These are phyloP conservation scores for Hypoxylon trugodes DNA, from an alignment of 495 filamentous ascomycete species.

Conservation along the genomic window DNA sequence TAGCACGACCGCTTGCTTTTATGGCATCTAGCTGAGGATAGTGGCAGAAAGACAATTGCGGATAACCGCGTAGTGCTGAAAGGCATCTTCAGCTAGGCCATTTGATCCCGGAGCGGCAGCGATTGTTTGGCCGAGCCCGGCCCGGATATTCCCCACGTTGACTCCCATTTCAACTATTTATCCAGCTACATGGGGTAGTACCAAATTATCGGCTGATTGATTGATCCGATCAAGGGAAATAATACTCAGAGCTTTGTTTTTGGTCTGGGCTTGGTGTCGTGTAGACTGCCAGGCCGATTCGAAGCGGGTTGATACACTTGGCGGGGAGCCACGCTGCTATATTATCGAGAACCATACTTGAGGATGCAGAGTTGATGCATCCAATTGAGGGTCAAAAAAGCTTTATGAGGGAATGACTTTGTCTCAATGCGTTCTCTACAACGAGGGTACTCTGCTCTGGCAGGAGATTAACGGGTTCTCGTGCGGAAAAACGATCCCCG, in stretches of 20 bases:
- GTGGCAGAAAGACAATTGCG: conserved; percentile 37
- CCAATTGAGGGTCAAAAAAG: too few relatives aligned
- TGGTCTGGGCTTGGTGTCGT: conserved; percentile 22
- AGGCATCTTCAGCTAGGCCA: conserved; percentile 32
- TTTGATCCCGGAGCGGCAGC: conserved; percentile 18
- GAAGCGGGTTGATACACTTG: conserved; percentile 13
- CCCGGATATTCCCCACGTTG: conserved; percentile 51
- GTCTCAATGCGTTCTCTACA: too few relatives aligned
- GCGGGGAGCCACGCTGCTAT: conserved; percentile 25
- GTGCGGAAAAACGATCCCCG: too few relatives aligned
- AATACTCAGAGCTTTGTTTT: conserved; percentile 46
- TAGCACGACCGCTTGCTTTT: conserved; percentile 41
- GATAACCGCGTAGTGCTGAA: conserved; percentile 51
- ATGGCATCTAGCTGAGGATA: conserved; percentile 54
- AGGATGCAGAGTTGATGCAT: not conserved
- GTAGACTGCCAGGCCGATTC: conserved; percentile 19
- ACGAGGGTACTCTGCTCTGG: too few relatives aligned
- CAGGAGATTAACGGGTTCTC: too few relatives aligned
- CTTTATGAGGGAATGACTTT: too few relatives aligned
- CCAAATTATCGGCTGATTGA: conserved; percentile 42
- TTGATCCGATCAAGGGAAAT: conserved; percentile 55
- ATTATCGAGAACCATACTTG: conserved; percentile 15
- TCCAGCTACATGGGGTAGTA: conserved; percentile 58
- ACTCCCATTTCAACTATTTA: conserved; percentile 57
- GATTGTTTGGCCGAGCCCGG: conserved; percentile 45